A percentile compares a stretch with the other conserved stretches of the same genome.
phyloP scores from a whole-genome alignment of 164 flowering plant genomes.

The Kingdonia uniflora region DNA sequence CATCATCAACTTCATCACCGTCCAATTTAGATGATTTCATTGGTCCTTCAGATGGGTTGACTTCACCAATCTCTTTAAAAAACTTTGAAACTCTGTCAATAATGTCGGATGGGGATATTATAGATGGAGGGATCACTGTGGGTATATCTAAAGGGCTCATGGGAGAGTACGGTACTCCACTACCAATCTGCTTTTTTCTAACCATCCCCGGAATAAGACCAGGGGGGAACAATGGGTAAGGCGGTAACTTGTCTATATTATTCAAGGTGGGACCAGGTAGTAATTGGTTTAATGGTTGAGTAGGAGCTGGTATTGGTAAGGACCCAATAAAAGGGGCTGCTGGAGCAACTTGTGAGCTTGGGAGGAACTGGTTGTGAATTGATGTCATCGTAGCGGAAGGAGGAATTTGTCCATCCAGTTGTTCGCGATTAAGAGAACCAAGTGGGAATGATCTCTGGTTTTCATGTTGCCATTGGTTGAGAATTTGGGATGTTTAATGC shows the following conservation, averaged over 20 bases:
- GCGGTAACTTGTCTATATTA: conserved; percentile 59
- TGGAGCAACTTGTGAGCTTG: conserved; percentile 21
- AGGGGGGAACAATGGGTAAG: conserved; percentile 94
- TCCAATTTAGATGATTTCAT: conserved; percentile 38
- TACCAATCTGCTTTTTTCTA: conserved; percentile 93
- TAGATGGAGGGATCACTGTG: conserved; percentile 85
- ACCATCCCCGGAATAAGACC: conserved; percentile 99
- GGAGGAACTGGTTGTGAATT: conserved; percentile 35
- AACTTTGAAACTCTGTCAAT: conserved; percentile 86
- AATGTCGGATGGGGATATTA: conserved; percentile 56
- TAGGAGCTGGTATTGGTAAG: conserved; percentile 30
- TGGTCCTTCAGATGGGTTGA: conserved; percentile 92
- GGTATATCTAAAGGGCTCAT: conserved; percentile 97
- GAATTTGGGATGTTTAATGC: conserved; percentile 24
- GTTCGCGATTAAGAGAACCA: conserved; percentile 34
- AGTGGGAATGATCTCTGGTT: conserved; percentile 29
- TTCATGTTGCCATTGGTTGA: conserved; percentile 62
- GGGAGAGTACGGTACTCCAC: conserved; percentile 98
- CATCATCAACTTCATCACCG: conserved; percentile 46
- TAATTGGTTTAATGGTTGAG: conserved; percentile 38
- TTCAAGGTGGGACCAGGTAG: conserved; percentile 23
- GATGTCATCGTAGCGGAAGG: conserved; percentile 23
- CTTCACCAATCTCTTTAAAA: conserved; percentile 50
- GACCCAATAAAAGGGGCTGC: conserved; percentile 37
- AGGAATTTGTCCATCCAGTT: conserved; percentile 35